These are phyloP conservation scores for Corynascus novoguineensis DNA, from an alignment of 495 filamentous ascomycete genomes.

Conservation along the genomic window DNA sequence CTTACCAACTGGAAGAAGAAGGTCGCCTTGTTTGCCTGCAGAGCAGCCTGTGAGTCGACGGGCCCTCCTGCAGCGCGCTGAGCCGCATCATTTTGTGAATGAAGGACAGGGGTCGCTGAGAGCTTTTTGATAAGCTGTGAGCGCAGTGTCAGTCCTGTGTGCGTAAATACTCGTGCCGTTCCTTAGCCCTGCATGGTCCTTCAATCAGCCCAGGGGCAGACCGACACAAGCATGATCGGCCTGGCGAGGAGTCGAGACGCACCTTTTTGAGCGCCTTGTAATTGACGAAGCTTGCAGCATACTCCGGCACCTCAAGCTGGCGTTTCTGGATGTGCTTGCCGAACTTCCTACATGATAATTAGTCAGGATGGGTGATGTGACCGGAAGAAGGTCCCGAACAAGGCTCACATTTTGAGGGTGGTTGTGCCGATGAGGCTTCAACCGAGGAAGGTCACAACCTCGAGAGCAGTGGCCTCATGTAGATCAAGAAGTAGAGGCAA, in stretches of 20 bases:
- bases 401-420: constrained; percentile 13
- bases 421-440: constrained; percentile 7
- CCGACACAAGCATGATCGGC: constrained; percentile 6
- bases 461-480: constrained; percentile 6
- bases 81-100: constrained; percentile 58
- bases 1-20: constrained; percentile 96
- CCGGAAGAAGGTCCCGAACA: too few relatives aligned
- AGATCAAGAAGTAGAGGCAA: neutral
- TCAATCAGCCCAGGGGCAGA: constrained; percentile 12
- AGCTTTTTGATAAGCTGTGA: constrained; percentile 94
- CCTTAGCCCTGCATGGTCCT: neutral
- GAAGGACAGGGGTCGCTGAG: constrained; percentile 79
- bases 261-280: constrained; percentile 99
- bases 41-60: constrained; percentile 74
- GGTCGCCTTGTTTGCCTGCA: constrained; percentile 95
- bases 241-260: constrained; percentile 5
- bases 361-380: neutral
- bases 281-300: constrained; percentile 97
- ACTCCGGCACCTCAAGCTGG: constrained; percentile 97
- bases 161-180: neutral
- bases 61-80: constrained; percentile 37
- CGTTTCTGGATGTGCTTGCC: constrained; percentile 98
- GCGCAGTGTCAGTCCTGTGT: constrained; percentile 14
- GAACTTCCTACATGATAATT: constrained; percentile 72
- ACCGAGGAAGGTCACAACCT: neutral